Conservation (phyloP, 371 early-diverging fungal genomes). For the Coemansia sp. region DNA sequence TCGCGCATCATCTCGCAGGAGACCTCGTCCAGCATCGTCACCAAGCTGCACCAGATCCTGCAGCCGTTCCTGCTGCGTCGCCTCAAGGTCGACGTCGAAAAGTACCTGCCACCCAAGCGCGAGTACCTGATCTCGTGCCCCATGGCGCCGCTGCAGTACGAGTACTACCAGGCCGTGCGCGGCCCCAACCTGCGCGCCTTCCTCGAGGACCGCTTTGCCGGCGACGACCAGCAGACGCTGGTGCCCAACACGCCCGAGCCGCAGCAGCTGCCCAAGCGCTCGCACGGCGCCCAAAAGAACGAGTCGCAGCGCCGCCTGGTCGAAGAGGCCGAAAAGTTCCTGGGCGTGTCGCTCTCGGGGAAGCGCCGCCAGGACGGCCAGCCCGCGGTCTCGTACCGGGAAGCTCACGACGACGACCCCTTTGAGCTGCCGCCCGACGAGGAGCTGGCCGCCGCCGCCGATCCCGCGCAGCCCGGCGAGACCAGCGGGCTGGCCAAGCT, state of each 20-base stretch:
- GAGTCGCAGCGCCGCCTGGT: neutral
- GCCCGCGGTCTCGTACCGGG: neutral
- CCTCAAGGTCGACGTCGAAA: constrained; percentile 95
- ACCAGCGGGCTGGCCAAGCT: constrained; percentile 8
- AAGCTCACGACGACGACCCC: constrained; percentile 1
- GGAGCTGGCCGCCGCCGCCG: neutral
- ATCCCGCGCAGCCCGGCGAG: neutral
- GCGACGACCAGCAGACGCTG: constrained; percentile 6
- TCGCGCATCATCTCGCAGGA: constrained; percentile 74
- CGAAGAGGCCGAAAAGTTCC: constrained; percentile 10
- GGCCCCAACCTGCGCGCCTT: constrained; percentile 72
- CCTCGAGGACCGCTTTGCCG: constrained; percentile 48
- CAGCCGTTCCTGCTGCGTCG: constrained; percentile 94
- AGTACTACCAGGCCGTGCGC: constrained; percentile 80
- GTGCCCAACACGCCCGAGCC: constrained; percentile 24
- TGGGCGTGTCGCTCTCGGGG: neutral
- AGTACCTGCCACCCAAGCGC: constrained; percentile 83
- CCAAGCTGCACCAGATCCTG: constrained; percentile 85
- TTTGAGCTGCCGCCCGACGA: neutral
- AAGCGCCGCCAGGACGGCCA: neutral
- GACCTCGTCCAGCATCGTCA: constrained; percentile 68
- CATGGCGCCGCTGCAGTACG: constrained; percentile 76
- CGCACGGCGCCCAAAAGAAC: neutral
- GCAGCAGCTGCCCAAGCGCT: neutral
- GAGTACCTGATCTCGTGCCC: constrained; percentile 88